Percentiles rank a stretch among this genome's conserved stretches.
Conservation (phyloP, 2,329 filamentous ascomycete genomes). For the Trichoderma hamatum region DNA sequence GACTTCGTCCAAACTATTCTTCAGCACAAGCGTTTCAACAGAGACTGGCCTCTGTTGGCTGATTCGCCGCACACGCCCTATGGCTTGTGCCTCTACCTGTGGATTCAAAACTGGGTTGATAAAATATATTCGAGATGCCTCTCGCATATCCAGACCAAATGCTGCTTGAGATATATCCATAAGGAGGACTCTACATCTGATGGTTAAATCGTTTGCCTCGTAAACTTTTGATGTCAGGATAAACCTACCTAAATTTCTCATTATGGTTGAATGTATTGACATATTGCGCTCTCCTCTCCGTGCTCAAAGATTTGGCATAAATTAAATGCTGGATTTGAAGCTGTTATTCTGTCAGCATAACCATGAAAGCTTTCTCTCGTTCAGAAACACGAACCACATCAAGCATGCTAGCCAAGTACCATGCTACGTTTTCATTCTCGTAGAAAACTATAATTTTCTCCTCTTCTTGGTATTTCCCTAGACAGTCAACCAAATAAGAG, state of each 20-base stretch:
- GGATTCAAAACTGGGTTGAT: constrained; percentile 86
- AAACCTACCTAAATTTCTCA: constrained; percentile 57
- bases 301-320: constrained; percentile 66
- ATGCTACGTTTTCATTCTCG: constrained; percentile 83
- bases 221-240: neutral
- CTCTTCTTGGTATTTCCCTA: constrained; percentile 65
- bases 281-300: constrained; percentile 70
- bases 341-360: constrained; percentile 36
- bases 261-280: constrained; percentile 76
- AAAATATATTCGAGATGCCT: constrained; percentile 85
- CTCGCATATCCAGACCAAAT: constrained; percentile 82
- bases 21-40: constrained; percentile 83
- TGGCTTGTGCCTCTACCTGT: constrained; percentile 83
- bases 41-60: constrained; percentile 78
- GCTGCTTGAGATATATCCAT: constrained; percentile 93
- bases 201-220: neutral
- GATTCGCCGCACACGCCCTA: constrained; percentile 86
- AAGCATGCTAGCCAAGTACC: constrained; percentile 79
- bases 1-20: constrained; percentile 79
- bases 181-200: constrained; percentile 64
- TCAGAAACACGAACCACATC: constrained; percentile 60
- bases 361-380: neutral
- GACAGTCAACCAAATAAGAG: constrained; percentile 77
- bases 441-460: constrained; percentile 96
- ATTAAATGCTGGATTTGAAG: constrained; percentile 65